Evolutionary conservation across 2,329 filamentous ascomycete genomes (phyloP).

Genomic region (Colletotrichum eleusines): DNA sequence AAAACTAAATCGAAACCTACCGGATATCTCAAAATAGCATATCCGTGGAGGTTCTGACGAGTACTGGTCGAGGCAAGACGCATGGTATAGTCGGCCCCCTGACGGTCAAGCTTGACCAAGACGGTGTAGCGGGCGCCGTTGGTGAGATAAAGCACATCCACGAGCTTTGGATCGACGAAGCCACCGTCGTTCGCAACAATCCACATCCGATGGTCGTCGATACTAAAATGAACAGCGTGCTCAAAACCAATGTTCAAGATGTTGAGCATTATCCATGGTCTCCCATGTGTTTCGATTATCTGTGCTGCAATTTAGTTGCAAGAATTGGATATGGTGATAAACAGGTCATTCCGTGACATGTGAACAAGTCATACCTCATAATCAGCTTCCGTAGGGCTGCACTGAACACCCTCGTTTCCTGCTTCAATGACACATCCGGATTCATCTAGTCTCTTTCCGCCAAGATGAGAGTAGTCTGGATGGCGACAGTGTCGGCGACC

Average conservation of each 20-base stretch:
- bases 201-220: slow-evolving; percentile 65
- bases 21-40: slow-evolving; percentile 56
- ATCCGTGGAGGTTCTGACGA: slow-evolving; percentile 67
- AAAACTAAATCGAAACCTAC: neutral
- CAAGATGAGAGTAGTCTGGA: neutral
- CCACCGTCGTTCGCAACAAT: slow-evolving; percentile 66
- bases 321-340: neutral
- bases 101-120: slow-evolving; percentile 57
- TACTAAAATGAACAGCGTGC: slow-evolving; percentile 50
- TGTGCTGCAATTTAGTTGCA: neutral
- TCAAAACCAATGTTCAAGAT: slow-evolving; percentile 27
- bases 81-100: slow-evolving; percentile 64
- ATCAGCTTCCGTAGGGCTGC: slow-evolving; percentile 11
- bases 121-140: slow-evolving; percentile 67
- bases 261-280: slow-evolving; percentile 30
- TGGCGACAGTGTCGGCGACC: slow-evolving; percentile 63
- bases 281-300: slow-evolving; percentile 19
- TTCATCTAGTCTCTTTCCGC: slow-evolving; percentile 11
- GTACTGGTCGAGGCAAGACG: slow-evolving; percentile 62
- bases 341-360: neutral
- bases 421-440: slow-evolving; percentile 14
- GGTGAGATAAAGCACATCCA: slow-evolving; percentile 49
- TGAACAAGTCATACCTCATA: slow-evolving; percentile 18
- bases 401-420: slow-evolving; percentile 19
- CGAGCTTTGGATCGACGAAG: slow-evolving; percentile 63